Percentiles rank a stretch among this genome's conserved stretches.
phyloP scores from a whole-genome alignment of 495 filamentous ascomycete genomes.

The Penicillium desertorum region DNA sequence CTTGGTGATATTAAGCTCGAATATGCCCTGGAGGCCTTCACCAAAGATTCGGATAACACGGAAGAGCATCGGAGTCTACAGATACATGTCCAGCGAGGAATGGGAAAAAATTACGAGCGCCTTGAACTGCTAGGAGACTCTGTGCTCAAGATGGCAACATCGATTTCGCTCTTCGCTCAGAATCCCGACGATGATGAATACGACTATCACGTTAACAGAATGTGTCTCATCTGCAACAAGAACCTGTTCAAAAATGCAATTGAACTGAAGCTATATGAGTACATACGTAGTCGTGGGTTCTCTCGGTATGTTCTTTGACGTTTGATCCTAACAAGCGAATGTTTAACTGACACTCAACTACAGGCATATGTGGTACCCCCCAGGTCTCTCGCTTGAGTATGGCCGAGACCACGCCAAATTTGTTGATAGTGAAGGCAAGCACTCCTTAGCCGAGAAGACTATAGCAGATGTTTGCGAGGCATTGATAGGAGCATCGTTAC shows the following conservation, averaged over 20 bases:
- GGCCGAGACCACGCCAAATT: constrained; percentile 61
- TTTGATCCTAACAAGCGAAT: background rate
- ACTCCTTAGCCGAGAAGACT: constrained; percentile 80
- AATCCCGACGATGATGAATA: constrained; percentile 80
- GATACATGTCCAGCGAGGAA: constrained; percentile 77
- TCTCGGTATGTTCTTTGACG: constrained; percentile 52
- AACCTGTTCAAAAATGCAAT: constrained; percentile 79
- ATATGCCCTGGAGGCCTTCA: constrained; percentile 84
- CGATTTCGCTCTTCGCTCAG: constrained; percentile 74
- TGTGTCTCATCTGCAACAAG: constrained; percentile 89
- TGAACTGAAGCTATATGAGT: constrained; percentile 64
- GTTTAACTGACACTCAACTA: constrained; percentile 5
- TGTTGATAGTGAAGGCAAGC: constrained; percentile 52
- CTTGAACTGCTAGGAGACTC: constrained; percentile 93
- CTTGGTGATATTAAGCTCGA: constrained; percentile 59
- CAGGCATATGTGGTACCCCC: constrained; percentile 71
- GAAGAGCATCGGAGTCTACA: constrained; percentile 71
- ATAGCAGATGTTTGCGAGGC: constrained; percentile 98
- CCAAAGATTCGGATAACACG: constrained; percentile 91
- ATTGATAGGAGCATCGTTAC: constrained; percentile 83
- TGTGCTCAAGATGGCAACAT: constrained; percentile 94
- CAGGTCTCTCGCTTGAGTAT: constrained; percentile 62
- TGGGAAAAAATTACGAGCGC: constrained; percentile 96
- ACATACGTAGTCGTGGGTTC: constrained; percentile 79
- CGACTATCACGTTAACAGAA: constrained; percentile 84